Conservation (phyloP, 208 protist genomes). For the Entamoeba histolytica region DNA sequence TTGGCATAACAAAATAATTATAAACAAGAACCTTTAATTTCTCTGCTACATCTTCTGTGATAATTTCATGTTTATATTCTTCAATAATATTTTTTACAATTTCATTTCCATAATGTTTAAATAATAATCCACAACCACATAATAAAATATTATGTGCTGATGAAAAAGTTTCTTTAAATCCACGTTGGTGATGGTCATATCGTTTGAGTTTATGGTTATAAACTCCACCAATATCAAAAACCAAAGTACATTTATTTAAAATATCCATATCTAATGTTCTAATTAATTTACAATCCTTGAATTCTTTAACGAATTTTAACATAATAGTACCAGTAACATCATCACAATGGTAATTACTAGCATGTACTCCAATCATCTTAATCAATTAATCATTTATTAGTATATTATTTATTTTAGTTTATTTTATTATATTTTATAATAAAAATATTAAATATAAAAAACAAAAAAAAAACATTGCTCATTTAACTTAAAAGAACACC, state of each 20-base stretch:
- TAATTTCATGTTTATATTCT: not conserved
- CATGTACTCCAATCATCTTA: slow-evolving; percentile 61
- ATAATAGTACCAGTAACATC: slow-evolving; percentile 65
- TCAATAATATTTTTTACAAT: slow-evolving; percentile 51
- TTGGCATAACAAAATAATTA: slow-evolving; percentile 58
- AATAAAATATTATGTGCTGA: slow-evolving; percentile 54
- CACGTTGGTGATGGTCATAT: slow-evolving; percentile 76
- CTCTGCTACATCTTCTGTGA: slow-evolving; percentile 41
- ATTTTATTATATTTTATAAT: no score
- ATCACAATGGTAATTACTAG: slow-evolving; percentile 69
- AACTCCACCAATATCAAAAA: slow-evolving; percentile 72
- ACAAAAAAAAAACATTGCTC: no score
- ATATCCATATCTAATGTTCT: slow-evolving; percentile 53
- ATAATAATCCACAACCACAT: slow-evolving; percentile 65
- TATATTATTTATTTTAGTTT: no score
- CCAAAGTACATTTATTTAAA: slow-evolving; percentile 48
- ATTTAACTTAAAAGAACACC: no score
- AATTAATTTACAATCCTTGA: slow-evolving; percentile 37
- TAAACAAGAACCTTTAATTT: slow-evolving; percentile 55
- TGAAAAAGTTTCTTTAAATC: slow-evolving; percentile 61
- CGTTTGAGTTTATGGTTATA: slow-evolving; percentile 48
- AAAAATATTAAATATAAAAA: no score
- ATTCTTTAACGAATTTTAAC: slow-evolving; percentile 50
- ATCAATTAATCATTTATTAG: no score
- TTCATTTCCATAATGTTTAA: slow-evolving; percentile 67